Conservation (phyloP, 495 filamentous ascomycete genomes). For the Penicillium bialowiezense region DNA sequence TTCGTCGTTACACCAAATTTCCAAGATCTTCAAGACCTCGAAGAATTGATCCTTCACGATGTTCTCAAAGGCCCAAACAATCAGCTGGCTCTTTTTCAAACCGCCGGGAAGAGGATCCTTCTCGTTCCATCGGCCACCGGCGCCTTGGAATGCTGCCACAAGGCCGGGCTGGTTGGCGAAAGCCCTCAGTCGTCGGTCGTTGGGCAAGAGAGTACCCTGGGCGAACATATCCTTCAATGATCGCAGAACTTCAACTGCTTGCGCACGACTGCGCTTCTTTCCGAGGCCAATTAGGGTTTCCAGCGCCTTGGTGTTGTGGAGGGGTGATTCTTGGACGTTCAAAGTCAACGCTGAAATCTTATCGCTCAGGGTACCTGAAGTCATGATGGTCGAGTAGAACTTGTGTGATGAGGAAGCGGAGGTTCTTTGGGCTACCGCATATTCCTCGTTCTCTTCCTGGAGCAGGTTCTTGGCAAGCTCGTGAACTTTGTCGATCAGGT, state of each 20-base stretch:
- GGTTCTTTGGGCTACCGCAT: slow-evolving; percentile 48
- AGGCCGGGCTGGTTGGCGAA: slow-evolving; percentile 82
- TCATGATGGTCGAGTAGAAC: slow-evolving; percentile 95
- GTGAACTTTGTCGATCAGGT: slow-evolving; percentile 69
- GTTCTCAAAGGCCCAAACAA: slow-evolving; percentile 91
- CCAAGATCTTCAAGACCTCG: slow-evolving; percentile 82
- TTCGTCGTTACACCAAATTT: slow-evolving; percentile 89
- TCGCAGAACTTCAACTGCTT: slow-evolving; percentile 85
- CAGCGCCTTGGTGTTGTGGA: slow-evolving; percentile 86
- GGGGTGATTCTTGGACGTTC: slow-evolving; percentile 89
- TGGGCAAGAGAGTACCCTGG: slow-evolving; percentile 79
- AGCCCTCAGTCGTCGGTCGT: slow-evolving; percentile 70
- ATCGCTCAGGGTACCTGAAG: slow-evolving; percentile 91
- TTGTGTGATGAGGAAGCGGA: slow-evolving; percentile 77
- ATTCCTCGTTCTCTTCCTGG: slow-evolving; percentile 67
- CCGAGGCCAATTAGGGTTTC: slow-evolving; percentile 78
- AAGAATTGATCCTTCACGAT: slow-evolving; percentile 92
- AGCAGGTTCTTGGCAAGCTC: slow-evolving; percentile 71
- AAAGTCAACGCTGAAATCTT: slow-evolving; percentile 94
- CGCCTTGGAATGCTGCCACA: slow-evolving; percentile 60
- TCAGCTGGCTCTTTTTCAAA: slow-evolving; percentile 69
- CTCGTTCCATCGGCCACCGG: slow-evolving; percentile 57
- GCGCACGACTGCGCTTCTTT: slow-evolving; percentile 85
- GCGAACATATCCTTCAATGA: slow-evolving; percentile 93
- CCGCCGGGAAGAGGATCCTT: slow-evolving; percentile 65